Evolutionary conservation across 2,329 filamentous ascomycete genomes (phyloP), one percentile per base, ranked within the genome.

Genomic region (Elsinoe ampelina): DNA sequence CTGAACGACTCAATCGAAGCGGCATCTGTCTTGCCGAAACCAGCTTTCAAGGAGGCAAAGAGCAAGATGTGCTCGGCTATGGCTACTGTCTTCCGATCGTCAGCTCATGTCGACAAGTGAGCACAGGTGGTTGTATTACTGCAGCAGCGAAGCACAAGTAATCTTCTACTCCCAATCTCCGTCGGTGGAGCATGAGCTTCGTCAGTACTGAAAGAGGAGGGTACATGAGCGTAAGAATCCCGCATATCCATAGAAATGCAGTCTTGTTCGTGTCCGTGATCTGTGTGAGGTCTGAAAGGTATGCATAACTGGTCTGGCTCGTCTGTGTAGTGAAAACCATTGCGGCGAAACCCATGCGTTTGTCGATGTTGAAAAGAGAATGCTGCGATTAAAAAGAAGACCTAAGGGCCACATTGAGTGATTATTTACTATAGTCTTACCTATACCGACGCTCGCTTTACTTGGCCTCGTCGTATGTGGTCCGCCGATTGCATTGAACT

Each of bases 181-280:
- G 41, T 17, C 13, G 22, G 10, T 43, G 41, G 11, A 43, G 41
- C 7, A 43, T 43, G 8, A 43, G 15, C 4, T 20, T 17, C 7
- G 41, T 22, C 12, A 20, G 17, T 8, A 43, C 22, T 57, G 20
- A 41, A 3, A 63, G 59, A n/a, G 48, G 50, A n/a, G 59, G 48
- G 35, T 63, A 63, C 19, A 60, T 57, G 12, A 61, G 22, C 35
- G 58, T 57, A 22, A 63, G 58, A 22, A 63, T 59, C 7, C 57
- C 57, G 26, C 57, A 50, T 45, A 63, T 61, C 61, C 61, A 63
- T 20, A 63, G 57, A 26, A 55, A 56, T 19, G 58, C 61, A 19
- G 61, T 55, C 17, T 52, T 13, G 36, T 63, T 52, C 17, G 59
- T 41, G 5, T 45, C 43, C 5, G 61, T 63, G 43, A 63, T 55